These are phyloP conservation scores for Chlamydomonas applanata DNA, from an alignment of 139 green algal genomes.

Conservation along the genomic window DNA sequence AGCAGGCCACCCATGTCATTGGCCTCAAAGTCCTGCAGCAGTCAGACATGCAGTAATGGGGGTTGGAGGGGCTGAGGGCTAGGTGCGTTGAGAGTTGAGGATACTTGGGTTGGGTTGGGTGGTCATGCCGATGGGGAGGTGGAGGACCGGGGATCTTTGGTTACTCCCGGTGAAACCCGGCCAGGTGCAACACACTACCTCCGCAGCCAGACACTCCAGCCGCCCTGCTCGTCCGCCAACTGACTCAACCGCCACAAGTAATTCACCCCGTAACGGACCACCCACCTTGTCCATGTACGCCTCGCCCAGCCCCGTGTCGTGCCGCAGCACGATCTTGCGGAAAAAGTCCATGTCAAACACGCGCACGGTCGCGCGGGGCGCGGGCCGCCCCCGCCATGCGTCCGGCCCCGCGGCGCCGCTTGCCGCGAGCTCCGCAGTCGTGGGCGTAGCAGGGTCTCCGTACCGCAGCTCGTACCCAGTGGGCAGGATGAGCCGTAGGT, in stretches of 20 bases:
- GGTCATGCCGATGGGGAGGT: too few species aligned
- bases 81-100: too few species aligned
- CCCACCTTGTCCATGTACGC: constrained; percentile 81
- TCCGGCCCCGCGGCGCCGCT: constrained; percentile 32
- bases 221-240: constrained; percentile 32
- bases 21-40: constrained; percentile 36
- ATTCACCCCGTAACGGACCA: not conserved
- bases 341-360: constrained; percentile 79
- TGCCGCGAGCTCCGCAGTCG: not conserved
- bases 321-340: constrained; percentile 64
- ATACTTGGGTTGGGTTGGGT: too few species aligned
- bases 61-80: too few species aligned
- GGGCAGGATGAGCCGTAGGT: constrained; percentile 81
- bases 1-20: constrained; percentile 70
- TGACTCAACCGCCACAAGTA: constrained; percentile 28
- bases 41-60: too few species aligned
- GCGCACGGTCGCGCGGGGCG: constrained; percentile 55
- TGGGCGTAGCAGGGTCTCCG: constrained; percentile 27
- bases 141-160: too few species aligned
- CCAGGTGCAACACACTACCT: too few species aligned
- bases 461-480: constrained; percentile 75
- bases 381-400: constrained; percentile 62
- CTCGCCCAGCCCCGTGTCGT: constrained; percentile 90
- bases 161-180: too few species aligned
- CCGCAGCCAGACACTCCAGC: too few species aligned